These are phyloP conservation scores for Trichoderma koningiopsis DNA, from an alignment of 2,329 filamentous ascomycete species.

Conservation along the genomic window DNA sequence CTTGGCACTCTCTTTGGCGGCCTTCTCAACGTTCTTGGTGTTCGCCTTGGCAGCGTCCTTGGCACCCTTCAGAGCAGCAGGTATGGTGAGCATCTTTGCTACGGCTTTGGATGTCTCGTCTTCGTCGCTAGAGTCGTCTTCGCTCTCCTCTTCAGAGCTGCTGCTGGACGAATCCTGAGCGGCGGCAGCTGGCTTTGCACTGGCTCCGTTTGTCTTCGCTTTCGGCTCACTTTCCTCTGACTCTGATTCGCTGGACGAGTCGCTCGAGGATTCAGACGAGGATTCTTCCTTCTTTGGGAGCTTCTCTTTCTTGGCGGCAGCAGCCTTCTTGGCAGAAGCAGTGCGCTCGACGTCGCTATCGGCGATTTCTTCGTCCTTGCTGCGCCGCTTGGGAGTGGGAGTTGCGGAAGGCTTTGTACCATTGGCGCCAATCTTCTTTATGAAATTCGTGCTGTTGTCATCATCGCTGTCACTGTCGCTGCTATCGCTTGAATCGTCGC, in stretches of 20 bases:
- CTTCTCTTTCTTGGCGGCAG: conserved; percentile 25
- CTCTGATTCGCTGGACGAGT: conserved; percentile 25
- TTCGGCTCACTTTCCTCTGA: conserved; percentile 21
- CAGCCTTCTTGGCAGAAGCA: conserved; percentile 32
- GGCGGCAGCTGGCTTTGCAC: conserved; percentile 30
- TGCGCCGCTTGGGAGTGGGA: conserved; percentile 35
- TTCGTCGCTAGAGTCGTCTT: conserved; percentile 26
- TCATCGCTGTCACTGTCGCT: conserved; percentile 40
- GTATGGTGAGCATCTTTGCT: not conserved
- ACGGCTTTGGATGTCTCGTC: conserved; percentile 22
- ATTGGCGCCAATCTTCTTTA: conserved; percentile 37
- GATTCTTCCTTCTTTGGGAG: conserved; percentile 19
- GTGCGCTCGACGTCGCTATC: conserved; percentile 47
- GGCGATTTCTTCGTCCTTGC: conserved; percentile 45
- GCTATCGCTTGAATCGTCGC: conserved; percentile 39
- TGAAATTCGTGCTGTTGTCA: conserved; percentile 35
- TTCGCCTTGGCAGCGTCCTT: not conserved
- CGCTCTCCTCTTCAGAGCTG: conserved; percentile 26
- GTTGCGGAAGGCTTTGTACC: conserved; percentile 26
- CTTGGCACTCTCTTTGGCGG: not conserved
- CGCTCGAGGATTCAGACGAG: conserved; percentile 26
- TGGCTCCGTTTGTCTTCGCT: conserved; percentile 35
- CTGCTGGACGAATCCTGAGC: conserved; percentile 24
- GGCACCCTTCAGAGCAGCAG: not conserved
- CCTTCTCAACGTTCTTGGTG: conserved; percentile 12